Percentiles rank a stretch among this genome's conserved stretches.
Conservation (phyloP, 805 yeast species). For the Teunomyces kruisii region DNA sequence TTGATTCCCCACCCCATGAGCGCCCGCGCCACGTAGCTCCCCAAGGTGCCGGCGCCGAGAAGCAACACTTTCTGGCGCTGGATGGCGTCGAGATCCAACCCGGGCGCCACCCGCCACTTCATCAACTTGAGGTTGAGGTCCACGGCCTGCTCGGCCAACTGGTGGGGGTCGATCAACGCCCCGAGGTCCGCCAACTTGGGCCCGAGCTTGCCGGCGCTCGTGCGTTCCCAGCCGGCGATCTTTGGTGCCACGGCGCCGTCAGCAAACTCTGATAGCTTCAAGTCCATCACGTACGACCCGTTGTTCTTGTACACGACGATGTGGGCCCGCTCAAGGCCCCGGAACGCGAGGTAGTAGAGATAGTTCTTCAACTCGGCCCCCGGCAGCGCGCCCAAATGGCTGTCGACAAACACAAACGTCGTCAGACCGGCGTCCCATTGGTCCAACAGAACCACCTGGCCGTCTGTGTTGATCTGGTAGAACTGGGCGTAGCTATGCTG, state of each 20-base stretch:
- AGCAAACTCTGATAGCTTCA: slow-evolving; percentile 16
- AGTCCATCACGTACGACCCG: slow-evolving; percentile 28
- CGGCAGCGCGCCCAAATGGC: slow-evolving; percentile 36
- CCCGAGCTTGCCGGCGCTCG: slow-evolving; percentile 64
- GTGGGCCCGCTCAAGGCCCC: slow-evolving; percentile 19
- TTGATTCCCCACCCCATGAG: slow-evolving; percentile 94
- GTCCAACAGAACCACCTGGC: background rate
- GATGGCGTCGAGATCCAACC: slow-evolving; percentile 65
- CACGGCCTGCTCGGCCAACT: slow-evolving; percentile 87
- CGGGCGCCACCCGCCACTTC: slow-evolving; percentile 96
- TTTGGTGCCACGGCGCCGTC: slow-evolving; percentile 30
- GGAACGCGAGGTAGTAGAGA: slow-evolving; percentile 43
- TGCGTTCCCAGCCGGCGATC: slow-evolving; percentile 89
- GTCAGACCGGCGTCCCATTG: background rate
- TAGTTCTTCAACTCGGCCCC: slow-evolving; percentile 61
- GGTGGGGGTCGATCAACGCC: slow-evolving; percentile 73
- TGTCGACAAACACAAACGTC: slow-evolving; percentile 32
- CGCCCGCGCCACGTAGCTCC: slow-evolving; percentile 85
- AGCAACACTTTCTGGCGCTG: slow-evolving; percentile 63
- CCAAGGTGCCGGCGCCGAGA: slow-evolving; percentile 96
- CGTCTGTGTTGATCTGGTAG: background rate
- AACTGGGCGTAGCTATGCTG: background rate
- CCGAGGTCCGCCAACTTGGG: slow-evolving; percentile 87
- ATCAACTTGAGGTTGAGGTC: slow-evolving; percentile 86
- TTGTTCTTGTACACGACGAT: slow-evolving; percentile 26